A percentile compares a stretch with the other conserved stretches of the same genome.
Evolutionary conservation across 257 asterid genomes (phyloP).

Genomic region (Fraxinus quadrangulata): DNA sequence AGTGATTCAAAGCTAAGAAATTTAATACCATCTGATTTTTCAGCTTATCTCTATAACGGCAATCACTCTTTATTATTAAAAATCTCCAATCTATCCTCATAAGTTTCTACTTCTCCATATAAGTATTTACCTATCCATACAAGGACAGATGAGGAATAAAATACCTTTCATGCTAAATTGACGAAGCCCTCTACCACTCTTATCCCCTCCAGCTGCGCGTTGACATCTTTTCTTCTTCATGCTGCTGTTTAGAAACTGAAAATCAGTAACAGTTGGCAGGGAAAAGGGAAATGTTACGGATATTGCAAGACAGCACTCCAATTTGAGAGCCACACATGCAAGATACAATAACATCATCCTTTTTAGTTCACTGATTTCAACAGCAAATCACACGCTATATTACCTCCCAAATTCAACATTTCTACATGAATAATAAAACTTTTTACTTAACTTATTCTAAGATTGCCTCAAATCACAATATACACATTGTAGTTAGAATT

Average conservation of each 20-base stretch:
- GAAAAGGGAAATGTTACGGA: neutral
- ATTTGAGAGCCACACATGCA: neutral
- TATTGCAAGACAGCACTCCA: neutral
- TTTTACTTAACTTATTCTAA: neutral
- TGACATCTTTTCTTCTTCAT: slow-evolving; percentile 83
- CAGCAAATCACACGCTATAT: neutral
- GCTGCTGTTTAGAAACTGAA: slow-evolving; percentile 36
- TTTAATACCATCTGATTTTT: neutral
- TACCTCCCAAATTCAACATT: slow-evolving; percentile 5
- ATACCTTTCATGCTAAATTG: slow-evolving; percentile 97
- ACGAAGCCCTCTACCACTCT: slow-evolving; percentile 88
- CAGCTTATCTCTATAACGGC: neutral
- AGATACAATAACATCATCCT: neutral
- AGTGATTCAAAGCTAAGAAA: neutral
- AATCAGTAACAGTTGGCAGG: slow-evolving; percentile 1
- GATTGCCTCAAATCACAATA: neutral
- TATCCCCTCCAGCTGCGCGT: slow-evolving; percentile 75
- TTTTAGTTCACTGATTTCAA: neutral
- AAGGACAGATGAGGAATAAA: slow-evolving; percentile 16
- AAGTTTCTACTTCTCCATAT: no score
- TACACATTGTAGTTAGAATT: neutral
- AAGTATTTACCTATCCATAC: neutral
- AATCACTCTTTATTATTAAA: neutral
- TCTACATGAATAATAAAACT: neutral
- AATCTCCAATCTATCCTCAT: neutral